These are phyloP conservation scores for Boletus reticulatus DNA, from an alignment of 768 basidiomycete species.

Conservation along the genomic window DNA sequence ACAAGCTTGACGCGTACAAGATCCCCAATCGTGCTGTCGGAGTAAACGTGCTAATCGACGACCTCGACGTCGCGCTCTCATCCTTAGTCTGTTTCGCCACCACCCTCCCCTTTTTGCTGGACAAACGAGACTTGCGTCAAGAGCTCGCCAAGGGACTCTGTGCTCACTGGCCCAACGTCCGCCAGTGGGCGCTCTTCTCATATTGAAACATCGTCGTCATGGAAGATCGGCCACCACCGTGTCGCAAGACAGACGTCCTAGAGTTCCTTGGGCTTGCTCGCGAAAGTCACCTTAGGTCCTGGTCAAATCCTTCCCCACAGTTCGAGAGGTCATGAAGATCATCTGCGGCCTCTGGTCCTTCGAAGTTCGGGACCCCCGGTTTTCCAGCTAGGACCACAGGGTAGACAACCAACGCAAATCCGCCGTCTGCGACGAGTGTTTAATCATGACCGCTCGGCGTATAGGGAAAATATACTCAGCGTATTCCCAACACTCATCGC, in stretches of 20 bases:
- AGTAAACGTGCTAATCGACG: not conserved
- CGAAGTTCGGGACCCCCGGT: constrained; percentile 19
- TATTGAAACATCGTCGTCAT: constrained; percentile 13
- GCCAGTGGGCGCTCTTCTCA: constrained; percentile 25
- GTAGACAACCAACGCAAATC: constrained; percentile 25
- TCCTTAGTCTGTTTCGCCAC: constrained; percentile 19
- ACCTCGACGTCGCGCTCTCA: constrained; percentile 12
- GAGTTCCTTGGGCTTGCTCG: constrained; percentile 26
- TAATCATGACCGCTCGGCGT: constrained; percentile 18
- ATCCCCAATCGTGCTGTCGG: constrained; percentile 13
- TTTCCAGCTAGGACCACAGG: constrained; percentile 18
- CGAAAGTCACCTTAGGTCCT: constrained; percentile 19
- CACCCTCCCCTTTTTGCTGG: constrained; percentile 21
- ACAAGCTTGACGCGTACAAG: constrained; percentile 16
- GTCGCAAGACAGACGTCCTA: constrained; percentile 21
- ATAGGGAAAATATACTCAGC: constrained; percentile 22
- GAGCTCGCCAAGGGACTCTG: constrained; percentile 14
- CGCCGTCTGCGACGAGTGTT: constrained; percentile 24
- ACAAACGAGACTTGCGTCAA: constrained; percentile 8
- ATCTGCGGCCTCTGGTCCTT: constrained; percentile 29
- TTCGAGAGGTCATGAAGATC: constrained; percentile 26
- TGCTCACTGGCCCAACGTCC: constrained; percentile 23
- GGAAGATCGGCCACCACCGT: constrained; percentile 6
- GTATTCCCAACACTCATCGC: constrained; percentile 21
- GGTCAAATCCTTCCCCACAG: constrained; percentile 21